These are phyloP conservation scores for Paramecium pentaurelia DNA, from an alignment of 73 alveolate species.

Conservation along the genomic window DNA sequence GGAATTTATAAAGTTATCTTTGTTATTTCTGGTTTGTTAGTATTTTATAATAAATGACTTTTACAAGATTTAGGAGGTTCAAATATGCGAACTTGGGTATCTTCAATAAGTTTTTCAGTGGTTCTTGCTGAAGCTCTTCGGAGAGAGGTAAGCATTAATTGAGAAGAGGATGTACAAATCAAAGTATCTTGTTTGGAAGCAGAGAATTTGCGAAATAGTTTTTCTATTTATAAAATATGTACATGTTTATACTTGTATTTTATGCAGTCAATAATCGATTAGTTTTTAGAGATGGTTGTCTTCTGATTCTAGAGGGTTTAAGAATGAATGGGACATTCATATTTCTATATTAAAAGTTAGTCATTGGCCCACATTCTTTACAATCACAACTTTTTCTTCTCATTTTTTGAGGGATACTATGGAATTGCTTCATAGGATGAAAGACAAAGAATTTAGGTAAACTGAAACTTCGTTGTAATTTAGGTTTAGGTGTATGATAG, in stretches of 20 bases:
- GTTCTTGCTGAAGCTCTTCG: not conserved
- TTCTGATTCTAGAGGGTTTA: not conserved
- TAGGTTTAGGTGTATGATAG: not conserved
- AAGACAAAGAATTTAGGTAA: not conserved
- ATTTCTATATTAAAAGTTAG: not conserved
- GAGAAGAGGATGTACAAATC: not conserved
- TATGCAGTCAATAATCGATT: not conserved
- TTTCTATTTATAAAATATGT: not conserved
- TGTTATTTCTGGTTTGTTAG: not conserved
- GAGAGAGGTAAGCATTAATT: not conserved
- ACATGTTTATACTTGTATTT: not conserved
- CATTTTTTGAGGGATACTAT: not conserved
- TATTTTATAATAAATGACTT: not conserved
- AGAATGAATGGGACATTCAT: not conserved
- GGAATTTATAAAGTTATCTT: not conserved
- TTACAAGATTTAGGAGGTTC: constrained; percentile 4
- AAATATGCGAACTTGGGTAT: not conserved
- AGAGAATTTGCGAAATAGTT: not conserved
- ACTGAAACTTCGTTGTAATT: not conserved
- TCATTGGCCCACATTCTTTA: not conserved
- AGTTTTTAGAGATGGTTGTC: not conserved
- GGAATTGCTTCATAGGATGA: not conserved
- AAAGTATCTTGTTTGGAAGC: not conserved
- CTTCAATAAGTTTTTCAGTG: not conserved
- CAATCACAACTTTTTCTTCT: constrained; percentile 30